phyloP scores from a whole-genome alignment of 116 monocot species.

The Trichopus zeylanicus region DNA sequence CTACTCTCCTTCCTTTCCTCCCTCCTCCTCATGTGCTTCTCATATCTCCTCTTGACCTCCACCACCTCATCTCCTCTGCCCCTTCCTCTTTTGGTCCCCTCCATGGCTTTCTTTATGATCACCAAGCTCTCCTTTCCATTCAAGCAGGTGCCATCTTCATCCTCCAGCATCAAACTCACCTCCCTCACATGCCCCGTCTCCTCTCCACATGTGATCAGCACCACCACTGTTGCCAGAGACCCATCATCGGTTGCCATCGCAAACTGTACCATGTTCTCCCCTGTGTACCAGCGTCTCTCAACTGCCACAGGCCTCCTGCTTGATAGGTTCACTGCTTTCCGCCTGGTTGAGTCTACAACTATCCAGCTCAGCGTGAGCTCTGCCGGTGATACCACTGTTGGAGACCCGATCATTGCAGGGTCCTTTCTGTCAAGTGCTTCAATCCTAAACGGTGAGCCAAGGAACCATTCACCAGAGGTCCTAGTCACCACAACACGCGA shows the following conservation, averaged over 20 bases:
- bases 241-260: constrained; percentile 15
- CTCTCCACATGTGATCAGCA: constrained; percentile 33
- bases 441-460: constrained; percentile 49
- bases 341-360: constrained; percentile 36
- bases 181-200: constrained; percentile 29
- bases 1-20: constrained; percentile 18
- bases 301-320: constrained; percentile 48
- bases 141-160: constrained; percentile 42
- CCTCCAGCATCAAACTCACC: constrained; percentile 47
- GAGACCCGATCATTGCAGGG: not conserved
- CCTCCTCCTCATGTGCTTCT: constrained; percentile 11
- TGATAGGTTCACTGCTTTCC: constrained; percentile 36
- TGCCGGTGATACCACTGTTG: constrained; percentile 11
- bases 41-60: constrained; percentile 10
- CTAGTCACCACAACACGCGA: constrained; percentile 51
- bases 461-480: constrained; percentile 46
- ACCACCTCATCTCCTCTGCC: constrained; percentile 1
- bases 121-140: constrained; percentile 45
- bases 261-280: constrained; percentile 43
- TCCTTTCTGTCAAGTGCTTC: constrained; percentile 46
- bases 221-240: constrained; percentile 4
- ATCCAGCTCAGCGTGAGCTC: constrained; percentile 72
- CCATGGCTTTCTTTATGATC: constrained; percentile 18
- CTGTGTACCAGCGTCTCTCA: constrained; percentile 47
- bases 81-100: constrained; percentile 12